A percentile compares a stretch with the other conserved stretches of the same genome.
Conservation (phyloP, 495 filamentous ascomycete genomes). For the Talaromyces stipitatus region DNA sequence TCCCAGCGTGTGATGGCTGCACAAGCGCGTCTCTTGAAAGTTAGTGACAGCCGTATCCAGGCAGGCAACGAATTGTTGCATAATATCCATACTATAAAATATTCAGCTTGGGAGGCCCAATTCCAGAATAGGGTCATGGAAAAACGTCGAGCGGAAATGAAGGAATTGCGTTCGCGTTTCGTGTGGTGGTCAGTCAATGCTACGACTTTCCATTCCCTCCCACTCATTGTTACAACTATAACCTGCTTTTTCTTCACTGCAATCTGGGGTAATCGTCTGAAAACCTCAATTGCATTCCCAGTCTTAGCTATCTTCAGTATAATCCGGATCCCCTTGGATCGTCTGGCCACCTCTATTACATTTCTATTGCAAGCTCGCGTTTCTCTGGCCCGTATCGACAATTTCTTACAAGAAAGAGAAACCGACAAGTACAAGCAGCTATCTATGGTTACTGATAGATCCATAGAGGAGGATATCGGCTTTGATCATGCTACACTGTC, state of each 20-base stretch:
- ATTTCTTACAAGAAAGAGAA: background rate
- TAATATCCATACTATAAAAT: constrained; percentile 83
- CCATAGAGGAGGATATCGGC: background rate
- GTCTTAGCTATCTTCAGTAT: background rate
- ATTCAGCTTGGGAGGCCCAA: constrained; percentile 67
- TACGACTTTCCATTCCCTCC: background rate
- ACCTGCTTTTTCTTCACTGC: background rate
- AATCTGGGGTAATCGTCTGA: background rate
- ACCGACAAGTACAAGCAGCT: background rate
- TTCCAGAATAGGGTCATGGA: constrained; percentile 68
- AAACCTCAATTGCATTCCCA: background rate
- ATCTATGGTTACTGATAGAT: background rate
- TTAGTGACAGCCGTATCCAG: constrained; percentile 68
- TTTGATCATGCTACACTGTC: background rate
- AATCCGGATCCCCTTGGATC: background rate
- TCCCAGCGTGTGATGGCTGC: constrained; percentile 19
- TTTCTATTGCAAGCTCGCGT: background rate
- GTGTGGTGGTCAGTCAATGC: background rate
- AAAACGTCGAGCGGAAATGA: constrained; percentile 60
- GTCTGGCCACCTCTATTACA: background rate
- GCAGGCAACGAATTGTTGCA: constrained; percentile 73
- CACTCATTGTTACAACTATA: background rate
- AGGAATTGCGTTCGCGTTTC: background rate
- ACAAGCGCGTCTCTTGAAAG: constrained; percentile 70
- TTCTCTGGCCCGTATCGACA: background rate